phyloP scores from a whole-genome alignment of 2,329 filamentous ascomycete genomes.

The Xylariaceae sp. region DNA sequence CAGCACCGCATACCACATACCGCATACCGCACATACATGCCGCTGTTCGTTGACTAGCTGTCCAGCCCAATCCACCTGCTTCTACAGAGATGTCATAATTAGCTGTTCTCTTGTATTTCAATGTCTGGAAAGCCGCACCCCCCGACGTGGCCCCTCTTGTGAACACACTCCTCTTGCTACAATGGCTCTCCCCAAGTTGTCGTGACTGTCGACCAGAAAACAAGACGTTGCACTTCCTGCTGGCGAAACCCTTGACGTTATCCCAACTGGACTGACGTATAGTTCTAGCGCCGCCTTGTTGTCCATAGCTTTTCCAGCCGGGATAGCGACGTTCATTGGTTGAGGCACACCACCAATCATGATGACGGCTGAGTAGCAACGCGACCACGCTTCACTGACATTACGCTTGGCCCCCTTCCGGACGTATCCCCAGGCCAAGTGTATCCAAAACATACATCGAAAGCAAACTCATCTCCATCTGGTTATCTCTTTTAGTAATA shows the following conservation, averaged over 20 bases:
- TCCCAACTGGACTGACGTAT: slow-evolving; percentile 37
- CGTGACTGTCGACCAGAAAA: slow-evolving; percentile 32
- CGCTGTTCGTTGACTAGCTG: slow-evolving; percentile 23
- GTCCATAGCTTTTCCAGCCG: slow-evolving; percentile 26
- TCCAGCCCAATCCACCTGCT: slow-evolving; percentile 19
- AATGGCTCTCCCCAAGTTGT: slow-evolving; percentile 33
- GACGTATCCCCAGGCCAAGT: slow-evolving; percentile 18
- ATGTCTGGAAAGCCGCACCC: slow-evolving; percentile 31
- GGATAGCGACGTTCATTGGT: slow-evolving; percentile 38
- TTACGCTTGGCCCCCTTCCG: slow-evolving; percentile 27
- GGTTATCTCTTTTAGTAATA: slow-evolving; percentile 19
- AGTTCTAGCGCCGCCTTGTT: slow-evolving; percentile 30
- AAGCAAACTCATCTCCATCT: slow-evolving; percentile 23
- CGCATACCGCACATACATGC: slow-evolving; percentile 9
- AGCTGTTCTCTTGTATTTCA: slow-evolving; percentile 28
- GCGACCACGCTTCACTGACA: slow-evolving; percentile 39
- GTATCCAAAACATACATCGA: slow-evolving; percentile 21
- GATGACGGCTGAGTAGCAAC: slow-evolving; percentile 37
- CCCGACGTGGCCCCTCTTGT: slow-evolving; percentile 35
- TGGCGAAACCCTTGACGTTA: slow-evolving; percentile 34
- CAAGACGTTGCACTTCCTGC: slow-evolving; percentile 29
- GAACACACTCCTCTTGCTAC: slow-evolving; percentile 27
- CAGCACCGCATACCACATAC: too few species aligned
- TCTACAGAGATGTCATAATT: slow-evolving; percentile 26
- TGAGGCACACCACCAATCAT: slow-evolving; percentile 41